Base-by-base conservation (phyloP, 805 yeast genomes). In the Nakazawaea siamensis region DNA sequence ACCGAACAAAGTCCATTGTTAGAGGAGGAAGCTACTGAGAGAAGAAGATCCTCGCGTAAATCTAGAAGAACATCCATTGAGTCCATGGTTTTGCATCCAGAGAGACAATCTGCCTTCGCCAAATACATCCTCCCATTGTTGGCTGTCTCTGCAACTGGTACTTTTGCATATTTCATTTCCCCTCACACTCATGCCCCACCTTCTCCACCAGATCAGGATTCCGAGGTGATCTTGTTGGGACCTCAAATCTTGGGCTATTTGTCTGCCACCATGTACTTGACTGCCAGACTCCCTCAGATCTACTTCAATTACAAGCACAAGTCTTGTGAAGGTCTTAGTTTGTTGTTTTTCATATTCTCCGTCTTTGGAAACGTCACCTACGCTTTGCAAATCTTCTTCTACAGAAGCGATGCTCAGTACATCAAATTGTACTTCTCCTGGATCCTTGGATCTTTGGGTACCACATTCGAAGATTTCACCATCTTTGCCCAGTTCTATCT, bases 241-340 rank as follows among this genome's bases (percentile, higher is more conserved):
- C 80, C 90, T 2, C 84, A 79, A 53, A 45, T 78, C 3, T 62
- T 78, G 42, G 92, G 92, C 5, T 83, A 81, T 55, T 43, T 73
- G 5, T 76, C 85, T 4, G 90, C 94, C 1, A 41, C 62, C 2
- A 57, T 82, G 38, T 82, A 82, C 52, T 63, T 82, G 44, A 73
- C 82, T 7, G 92, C 92, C 3, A 61, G 86, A 44, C 33, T 56
- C 24, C 98, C 98, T 0, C 98, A 90, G 57, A 81, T 90, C 35
- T 60, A 71, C 38, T 94, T 83, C 51, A 90, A 90, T 58, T 73
- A 77, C 53, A 63, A 63, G 31, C 72, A 95, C 44, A 75, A 78
- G 48, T 81, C 95, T 4, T 87, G 87, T 37, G 70, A 74, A 38
- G 97, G 97, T 2, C 78, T 92, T 47, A 80, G 95, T 37, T 71